These are phyloP conservation scores for Fonsecaea monophora DNA, from an alignment of 2,329 filamentous ascomycete genomes.

Conservation along the genomic window DNA sequence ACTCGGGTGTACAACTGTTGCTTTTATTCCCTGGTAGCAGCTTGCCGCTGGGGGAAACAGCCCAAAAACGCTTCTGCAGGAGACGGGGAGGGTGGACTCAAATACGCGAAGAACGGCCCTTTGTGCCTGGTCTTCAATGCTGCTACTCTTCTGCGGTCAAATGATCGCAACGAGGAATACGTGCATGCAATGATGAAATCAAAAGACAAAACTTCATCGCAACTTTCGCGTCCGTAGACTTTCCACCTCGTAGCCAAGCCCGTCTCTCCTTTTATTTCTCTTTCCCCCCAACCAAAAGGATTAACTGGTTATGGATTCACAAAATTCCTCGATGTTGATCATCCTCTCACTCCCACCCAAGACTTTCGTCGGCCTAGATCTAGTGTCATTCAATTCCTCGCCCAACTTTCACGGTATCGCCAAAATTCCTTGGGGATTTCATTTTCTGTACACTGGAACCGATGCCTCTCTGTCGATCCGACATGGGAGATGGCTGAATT, in stretches of 20 bases:
- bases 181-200: conserved; percentile 20
- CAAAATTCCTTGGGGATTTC: conserved; percentile 63
- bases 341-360: conserved; percentile 54
- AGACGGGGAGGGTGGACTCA: conserved; percentile 33
- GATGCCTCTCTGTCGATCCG: conserved; percentile 65
- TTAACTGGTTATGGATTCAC: neutral
- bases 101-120: conserved; percentile 62
- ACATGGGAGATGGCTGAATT: conserved; percentile 63
- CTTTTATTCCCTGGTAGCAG: conserved; percentile 2
- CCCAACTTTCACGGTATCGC: conserved; percentile 67
- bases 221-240: conserved; percentile 5
- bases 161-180: conserved; percentile 15
- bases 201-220: conserved; percentile 6
- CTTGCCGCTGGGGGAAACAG: neutral
- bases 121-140: conserved; percentile 57
- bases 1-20: conserved; percentile 9
- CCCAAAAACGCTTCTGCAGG: neutral
- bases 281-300: neutral
- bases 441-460: conserved; percentile 67
- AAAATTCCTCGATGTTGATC: conserved; percentile 46
- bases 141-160: conserved; percentile 11
- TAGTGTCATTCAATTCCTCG: conserved; percentile 68
- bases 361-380: conserved; percentile 59
- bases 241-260: neutral
- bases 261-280: neutral